Base-by-base conservation (phyloP, 805 yeast species). In the Schizosaccharomyces cryophilus region DNA sequence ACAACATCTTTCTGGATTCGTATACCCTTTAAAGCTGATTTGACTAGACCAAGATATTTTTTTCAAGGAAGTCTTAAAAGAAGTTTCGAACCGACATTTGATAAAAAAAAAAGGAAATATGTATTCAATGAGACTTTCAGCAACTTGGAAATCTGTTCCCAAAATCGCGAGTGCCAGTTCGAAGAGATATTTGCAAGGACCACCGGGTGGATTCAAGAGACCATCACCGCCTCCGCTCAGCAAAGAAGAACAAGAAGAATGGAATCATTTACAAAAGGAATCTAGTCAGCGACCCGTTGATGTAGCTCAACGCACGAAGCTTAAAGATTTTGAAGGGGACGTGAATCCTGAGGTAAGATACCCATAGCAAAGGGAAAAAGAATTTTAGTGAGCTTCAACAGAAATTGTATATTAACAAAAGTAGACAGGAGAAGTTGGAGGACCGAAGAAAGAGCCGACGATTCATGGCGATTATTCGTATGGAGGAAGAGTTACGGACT, bases 371-470 rank as follows among this genome's bases (percentile, higher is more conserved):
- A 35, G 13, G 13, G 40, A 7, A 35, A 11, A 15, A 35, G 40
- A 35, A 35, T n/a, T n/a, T n/a, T 35, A 35, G 13, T 35, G n/a
- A n/a, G 40, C 17, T 11, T 11, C 3, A 35, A 2, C 17, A 5
- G 3, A 15, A 35, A 35, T 35, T 2, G 1, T 35, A 35, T 35
- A 35, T 15, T 35, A 35, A 35, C 13, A 35, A 11, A 15, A 29
- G 6, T 63, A 69, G 60, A 93, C 98, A 0, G 98, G 98, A 2
- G 98, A 93, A 72, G 76, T 84, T 26, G 95, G 95, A 59, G 98
- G 98, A 0, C 98, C 98, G 30, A 93, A 93, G 68, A 97, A 93
- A 71, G 96, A 93, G 68, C 98, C 98, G 0, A 76, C 87, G 64
- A 80, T 82, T 67, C 90, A 87, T 67, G 88, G 88, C 19, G 97